Base-by-base conservation (phyloP, 2,329 filamentous ascomycete species). In the Fusarium nygamai region DNA sequence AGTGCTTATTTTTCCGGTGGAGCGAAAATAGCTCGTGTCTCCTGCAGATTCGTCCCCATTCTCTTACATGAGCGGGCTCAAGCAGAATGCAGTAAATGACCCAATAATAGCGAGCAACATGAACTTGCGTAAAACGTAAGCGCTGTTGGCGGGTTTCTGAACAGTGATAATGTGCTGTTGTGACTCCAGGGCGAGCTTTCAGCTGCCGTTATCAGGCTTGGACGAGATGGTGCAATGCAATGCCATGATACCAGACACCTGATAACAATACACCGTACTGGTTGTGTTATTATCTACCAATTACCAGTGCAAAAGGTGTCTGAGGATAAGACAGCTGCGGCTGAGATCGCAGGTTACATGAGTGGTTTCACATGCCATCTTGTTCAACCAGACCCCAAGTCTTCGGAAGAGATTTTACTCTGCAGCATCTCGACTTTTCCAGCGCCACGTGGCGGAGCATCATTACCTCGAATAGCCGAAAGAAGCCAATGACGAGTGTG, bases 1-100 rank as follows among this genome's bases (percentile, higher is more conserved):
- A 56, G 51, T 31, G 51, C 51, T 56, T 56, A 56, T 14, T 56
- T 56, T 56, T 43, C 36, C 27, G 51, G 36, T 56, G 27, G 27
- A 43, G 36, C 51, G 36, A 56, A 56, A n/a, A 56, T 43, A 19
- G 51, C 24, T 29, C 51, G 11, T 56, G 51, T 29, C 24, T 56
- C 20, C 8, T 43, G 51, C 51, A 56, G 20, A 43, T 29, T 43
- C 27, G 51, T 22, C 51, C 4, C 24, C 34, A n/a, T 56, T 19
- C 34, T 41, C 51, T 56, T 56, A 41, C 51, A 56, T 31, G 51
- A 56, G 51, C 20, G 36, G 34, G 27, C 34, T 39, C 20, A 29
- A 31, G 8, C 4, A 19, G 20, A 29, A 27, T 11, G 6, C 33
- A 16, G 19, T 27, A 10, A 53, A 36, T 9, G 17, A 11, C 19